Base-by-base conservation (phyloP, 345 rosid species). In the Brassica cretica region DNA sequence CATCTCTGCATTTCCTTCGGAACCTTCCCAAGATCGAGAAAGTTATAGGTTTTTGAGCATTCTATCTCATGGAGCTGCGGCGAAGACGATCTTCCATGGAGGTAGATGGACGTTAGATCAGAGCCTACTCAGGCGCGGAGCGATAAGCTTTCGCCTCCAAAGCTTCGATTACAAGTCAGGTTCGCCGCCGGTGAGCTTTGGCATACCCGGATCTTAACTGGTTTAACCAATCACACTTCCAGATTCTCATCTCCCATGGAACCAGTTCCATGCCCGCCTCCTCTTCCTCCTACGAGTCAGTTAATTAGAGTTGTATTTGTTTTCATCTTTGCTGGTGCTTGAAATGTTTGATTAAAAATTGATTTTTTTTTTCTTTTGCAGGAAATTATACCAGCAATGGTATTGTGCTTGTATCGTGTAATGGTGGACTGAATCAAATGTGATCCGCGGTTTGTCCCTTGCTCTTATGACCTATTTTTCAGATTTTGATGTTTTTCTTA, bases 161-260 rank as follows among this genome's bases (percentile, higher is more conserved):
- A 89, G 83, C 88, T 88, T 41, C 82, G 97, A 19, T 77, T 89
- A 29, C 94, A 90, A 86, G 89, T 89, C 10, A 91, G 94, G 96
- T 92, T 92, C 24, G 87, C 97, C 64, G 89, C 88, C 44, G 93
- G 94, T 19, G 87, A 89, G 92, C 88, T 94, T 55, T 94, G 98
- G 98, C 93, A 80, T 49, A 85, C 92, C 6, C 85, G 82, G 62
- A 78, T 90, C 79, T 62, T 91, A 30, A 70, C 88, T 80, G 82
- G 84, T 71, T 12, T 90, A 1, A 80, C 90, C 73, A 82, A 78
- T 70, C 86, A 81, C 74, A 60, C 89, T 74, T 78, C 89, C 3
- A 85, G 81, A 74, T 64, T 83, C 64, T 68, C 87, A 3, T 74
- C 66, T 16, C 68, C 88, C 2, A 82, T 84, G 25, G 81, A 75